Evolutionary conservation across 2,329 filamentous ascomycete genomes (phyloP).

Genomic region (Boeremia exigua): DNA sequence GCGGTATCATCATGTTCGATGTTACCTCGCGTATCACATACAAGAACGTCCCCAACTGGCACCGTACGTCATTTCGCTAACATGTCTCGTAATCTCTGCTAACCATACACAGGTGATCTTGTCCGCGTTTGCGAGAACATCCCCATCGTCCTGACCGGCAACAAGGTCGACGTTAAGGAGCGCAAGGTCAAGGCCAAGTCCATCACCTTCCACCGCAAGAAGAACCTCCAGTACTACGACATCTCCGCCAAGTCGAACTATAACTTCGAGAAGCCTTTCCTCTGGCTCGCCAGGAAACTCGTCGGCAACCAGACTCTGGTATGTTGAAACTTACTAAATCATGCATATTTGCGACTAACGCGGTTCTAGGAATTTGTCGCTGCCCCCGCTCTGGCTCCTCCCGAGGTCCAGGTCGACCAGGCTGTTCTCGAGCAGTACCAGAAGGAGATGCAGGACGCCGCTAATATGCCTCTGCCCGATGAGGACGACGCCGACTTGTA

Average conservation of each 20-base stretch:
- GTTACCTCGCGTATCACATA: slow-evolving; percentile 99
- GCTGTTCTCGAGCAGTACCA: slow-evolving; percentile 80
- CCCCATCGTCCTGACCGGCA: slow-evolving; percentile 95
- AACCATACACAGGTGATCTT: slow-evolving; percentile 74
- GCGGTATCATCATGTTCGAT: slow-evolving; percentile 99
- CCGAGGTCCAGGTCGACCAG: slow-evolving; percentile 88
- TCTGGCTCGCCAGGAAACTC: slow-evolving; percentile 98
- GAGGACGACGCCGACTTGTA: slow-evolving; percentile 81
- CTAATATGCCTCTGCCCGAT: slow-evolving; percentile 84
- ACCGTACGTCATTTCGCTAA: slow-evolving; percentile 72
- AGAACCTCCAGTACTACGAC: slow-evolving; percentile 99
- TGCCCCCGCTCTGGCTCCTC: slow-evolving; percentile 90
- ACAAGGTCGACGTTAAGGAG: slow-evolving; percentile 99
- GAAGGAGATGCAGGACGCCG: slow-evolving; percentile 85
- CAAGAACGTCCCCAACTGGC: slow-evolving; percentile 99
- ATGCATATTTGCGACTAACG: slow-evolving; percentile 27
- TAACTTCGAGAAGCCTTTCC: slow-evolving; percentile 99
- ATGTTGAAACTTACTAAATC: slow-evolving; percentile 46
- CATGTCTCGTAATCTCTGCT: slow-evolving; percentile 14
- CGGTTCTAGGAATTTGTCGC: slow-evolving; percentile 85
- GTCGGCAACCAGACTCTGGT: slow-evolving; percentile 90
- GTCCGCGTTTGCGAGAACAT: slow-evolving; percentile 99
- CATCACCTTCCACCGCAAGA: slow-evolving; percentile 99
- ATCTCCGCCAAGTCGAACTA: slow-evolving; percentile 99
- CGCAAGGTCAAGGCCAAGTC: slow-evolving; percentile 99